A percentile compares a stretch with the other conserved stretches of the same genome.
These are phyloP conservation scores for Chaetomium sp. DNA, from an alignment of 2,329 filamentous ascomycete genomes.

Conservation along the genomic window DNA sequence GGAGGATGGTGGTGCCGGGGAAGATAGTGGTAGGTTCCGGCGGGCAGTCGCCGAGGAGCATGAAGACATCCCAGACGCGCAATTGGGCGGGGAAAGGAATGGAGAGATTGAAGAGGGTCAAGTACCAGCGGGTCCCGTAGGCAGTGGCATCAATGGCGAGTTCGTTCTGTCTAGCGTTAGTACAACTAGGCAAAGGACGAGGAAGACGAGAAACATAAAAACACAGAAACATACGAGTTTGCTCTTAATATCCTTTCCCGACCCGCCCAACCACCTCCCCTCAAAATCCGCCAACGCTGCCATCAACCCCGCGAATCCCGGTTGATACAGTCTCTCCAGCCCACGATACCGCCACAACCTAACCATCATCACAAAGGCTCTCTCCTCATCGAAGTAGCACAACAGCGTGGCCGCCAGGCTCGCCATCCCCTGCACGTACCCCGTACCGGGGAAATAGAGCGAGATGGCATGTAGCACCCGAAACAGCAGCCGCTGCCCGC, in stretches of 20 bases:
- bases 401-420: conserved; percentile 85
- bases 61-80: conserved; percentile 95
- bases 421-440: conserved; percentile 98
- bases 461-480: conserved; percentile 87
- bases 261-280: conserved; percentile 64
- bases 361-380: conserved; percentile 93
- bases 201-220: neutral
- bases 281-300: conserved; percentile 80
- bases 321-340: conserved; percentile 74
- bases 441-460: conserved; percentile 82
- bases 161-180: conserved; percentile 49
- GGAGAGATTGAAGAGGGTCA: conserved; percentile 95
- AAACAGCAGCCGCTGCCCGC: conserved; percentile 86
- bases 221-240: conserved; percentile 60
- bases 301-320: conserved; percentile 83
- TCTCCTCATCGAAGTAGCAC: conserved; percentile 95
- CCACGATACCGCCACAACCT: conserved; percentile 86
- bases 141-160: conserved; percentile 78
- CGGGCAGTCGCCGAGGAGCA: conserved; percentile 78
- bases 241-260: conserved; percentile 63
- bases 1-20: neutral
- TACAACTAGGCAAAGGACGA: neutral
- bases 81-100: conserved; percentile 92
- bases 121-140: conserved; percentile 96
- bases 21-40: conserved; percentile 24